Base-by-base conservation (phyloP, 768 basidiomycete species). In the Zangia roseola region DNA sequence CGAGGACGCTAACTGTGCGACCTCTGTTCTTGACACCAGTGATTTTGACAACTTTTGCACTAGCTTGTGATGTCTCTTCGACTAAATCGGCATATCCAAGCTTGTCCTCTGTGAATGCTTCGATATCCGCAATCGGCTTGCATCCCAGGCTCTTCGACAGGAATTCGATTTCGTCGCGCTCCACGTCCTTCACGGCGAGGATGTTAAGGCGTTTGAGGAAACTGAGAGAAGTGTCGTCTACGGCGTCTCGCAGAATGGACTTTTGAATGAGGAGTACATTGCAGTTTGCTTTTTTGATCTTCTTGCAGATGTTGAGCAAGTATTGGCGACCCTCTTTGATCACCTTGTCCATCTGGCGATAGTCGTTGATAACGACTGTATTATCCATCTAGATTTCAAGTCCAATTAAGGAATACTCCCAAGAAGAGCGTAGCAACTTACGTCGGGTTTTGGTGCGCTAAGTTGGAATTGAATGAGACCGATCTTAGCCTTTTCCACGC, bases 291-390 rank as follows among this genome's bases (percentile, higher is more conserved):
- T 97, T 97, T 71, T 98, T 99, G 72, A 99, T 98, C 72, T 94
- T 94, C 73, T 98, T 98, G 84, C 92, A 95, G 45, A 98, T 82
- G 68, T 94, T 97, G 62, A 99, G 84, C 49, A 99, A 81, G 69
- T 99, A 98, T 70, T 94, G 91, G 39, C 97, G 88, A 49, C 95
- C 95, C 71, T 99, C 97, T 71, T 99, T 98, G 72, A 99, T 87
- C 50, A 98, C 94, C 69, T 97, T 97, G 79, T 98, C 97, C 95
- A 99, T 98, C 69, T 97, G 97, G 16, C 97, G 87, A 73, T 99
- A 99, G 71, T 99, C 95, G 55, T 95, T 98, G 59, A 99, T 97
- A 43, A 98, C 88, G 37, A 99, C 94, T 5, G 95, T 97, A 75
- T 99, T 98, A 71, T 99, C 97, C 95, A 99, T 99, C 94, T 97